Percentiles rank a stretch among this genome's conserved stretches.
Conservation (phyloP, 2,329 filamentous ascomycete species). For the Xylaria multiplex region DNA sequence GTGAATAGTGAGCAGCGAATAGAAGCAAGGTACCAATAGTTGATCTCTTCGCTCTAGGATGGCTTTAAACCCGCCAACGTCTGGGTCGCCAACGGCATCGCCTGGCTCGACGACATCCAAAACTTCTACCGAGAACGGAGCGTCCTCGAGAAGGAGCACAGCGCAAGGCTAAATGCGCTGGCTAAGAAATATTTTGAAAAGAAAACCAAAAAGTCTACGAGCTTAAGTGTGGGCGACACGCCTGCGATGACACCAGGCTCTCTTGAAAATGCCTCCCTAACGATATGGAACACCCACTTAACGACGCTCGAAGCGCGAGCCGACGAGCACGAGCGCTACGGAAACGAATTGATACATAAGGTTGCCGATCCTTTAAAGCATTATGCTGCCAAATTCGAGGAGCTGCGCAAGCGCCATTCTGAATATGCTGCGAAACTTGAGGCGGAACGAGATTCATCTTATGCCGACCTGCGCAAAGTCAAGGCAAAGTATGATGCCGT, state of each 20-base stretch:
- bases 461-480: slow-evolving; percentile 85
- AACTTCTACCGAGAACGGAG: slow-evolving; percentile 96
- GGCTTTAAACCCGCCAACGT: slow-evolving; percentile 93
- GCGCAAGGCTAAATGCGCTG: slow-evolving; percentile 83
- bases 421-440: slow-evolving; percentile 91
- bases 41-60: slow-evolving; percentile 68
- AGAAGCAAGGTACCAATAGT: slow-evolving; percentile 14
- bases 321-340: slow-evolving; percentile 87
- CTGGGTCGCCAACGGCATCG: slow-evolving; percentile 90
- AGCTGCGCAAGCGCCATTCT: slow-evolving; percentile 87
- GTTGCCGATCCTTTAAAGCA: slow-evolving; percentile 88
- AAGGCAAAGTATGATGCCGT: slow-evolving; percentile 93
- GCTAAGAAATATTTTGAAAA: slow-evolving; percentile 98
- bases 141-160: slow-evolving; percentile 96
- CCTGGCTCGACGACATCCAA: slow-evolving; percentile 96
- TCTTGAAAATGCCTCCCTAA: slow-evolving; percentile 94
- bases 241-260: slow-evolving; percentile 94
- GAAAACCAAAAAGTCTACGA: slow-evolving; percentile 89
- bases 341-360: slow-evolving; percentile 78
- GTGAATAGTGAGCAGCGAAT: not conserved
- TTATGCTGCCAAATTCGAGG: slow-evolving; percentile 80
- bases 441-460: slow-evolving; percentile 85
- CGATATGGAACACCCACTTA: slow-evolving; percentile 95
- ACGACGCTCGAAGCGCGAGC: slow-evolving; percentile 89
- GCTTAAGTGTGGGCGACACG: slow-evolving; percentile 90